A percentile compares a stretch with the other conserved stretches of the same genome.
Conservation (phyloP, 2,329 filamentous ascomycete species). For the Pseudogymnoascus sp. region DNA sequence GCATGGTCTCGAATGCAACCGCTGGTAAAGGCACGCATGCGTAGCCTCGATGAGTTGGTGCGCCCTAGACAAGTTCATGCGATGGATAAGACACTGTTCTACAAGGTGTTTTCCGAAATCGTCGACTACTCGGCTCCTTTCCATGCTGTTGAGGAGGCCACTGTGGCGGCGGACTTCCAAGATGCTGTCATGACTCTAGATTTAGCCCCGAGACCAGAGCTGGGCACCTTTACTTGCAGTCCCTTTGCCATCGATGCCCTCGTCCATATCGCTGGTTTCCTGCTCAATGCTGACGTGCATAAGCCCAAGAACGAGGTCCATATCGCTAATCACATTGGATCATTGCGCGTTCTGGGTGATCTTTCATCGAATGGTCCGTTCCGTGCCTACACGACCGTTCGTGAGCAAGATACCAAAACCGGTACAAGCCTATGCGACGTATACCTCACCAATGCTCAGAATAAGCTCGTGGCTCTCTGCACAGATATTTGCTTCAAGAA, state of each 20-base stretch:
- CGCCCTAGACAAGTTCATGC: not conserved
- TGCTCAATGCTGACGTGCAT: constrained; percentile 48
- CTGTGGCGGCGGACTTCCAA: constrained; percentile 13
- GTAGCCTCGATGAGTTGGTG: not conserved
- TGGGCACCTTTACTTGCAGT: constrained; percentile 44
- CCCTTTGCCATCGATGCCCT: constrained; percentile 52
- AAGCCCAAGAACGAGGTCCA: constrained; percentile 48
- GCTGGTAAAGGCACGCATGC: not conserved
- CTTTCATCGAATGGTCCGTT: not conserved
- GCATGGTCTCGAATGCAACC: not conserved
- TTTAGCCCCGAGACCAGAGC: not conserved
- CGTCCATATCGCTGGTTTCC: constrained; percentile 50
- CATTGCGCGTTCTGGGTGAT: constrained; percentile 30
- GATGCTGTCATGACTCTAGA: not conserved
- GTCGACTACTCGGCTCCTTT: constrained; percentile 25
- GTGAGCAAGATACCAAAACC: not conserved
- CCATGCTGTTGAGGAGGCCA: constrained; percentile 25
- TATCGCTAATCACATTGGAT: constrained; percentile 54
- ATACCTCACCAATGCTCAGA: not conserved
- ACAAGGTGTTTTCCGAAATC: constrained; percentile 25
- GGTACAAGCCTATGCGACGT: not conserved
- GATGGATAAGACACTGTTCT: constrained; percentile 15
- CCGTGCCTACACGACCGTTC: not conserved
- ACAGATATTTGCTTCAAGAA: not conserved
- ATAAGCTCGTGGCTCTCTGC: not conserved